Conservation (phyloP, 140 eudicot genomes). For the Cichorium intybus region DNA sequence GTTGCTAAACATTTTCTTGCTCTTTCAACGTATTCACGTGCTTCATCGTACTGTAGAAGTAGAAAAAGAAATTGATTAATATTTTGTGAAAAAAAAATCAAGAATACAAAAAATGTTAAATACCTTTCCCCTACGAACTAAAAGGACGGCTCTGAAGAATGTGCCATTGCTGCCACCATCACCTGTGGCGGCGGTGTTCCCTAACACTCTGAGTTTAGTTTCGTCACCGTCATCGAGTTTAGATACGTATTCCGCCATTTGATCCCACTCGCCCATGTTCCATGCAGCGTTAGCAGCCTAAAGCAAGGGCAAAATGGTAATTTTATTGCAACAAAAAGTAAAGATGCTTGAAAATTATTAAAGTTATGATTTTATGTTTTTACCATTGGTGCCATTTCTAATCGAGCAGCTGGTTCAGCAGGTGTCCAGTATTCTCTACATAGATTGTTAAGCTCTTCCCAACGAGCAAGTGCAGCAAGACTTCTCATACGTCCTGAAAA, state of each 20-base stretch:
- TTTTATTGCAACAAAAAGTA: conserved; percentile 1
- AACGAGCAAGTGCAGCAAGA: conserved; percentile 97
- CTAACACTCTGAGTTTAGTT: conserved; percentile 73
- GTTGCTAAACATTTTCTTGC: conserved; percentile 98
- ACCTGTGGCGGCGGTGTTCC: conserved; percentile 88
- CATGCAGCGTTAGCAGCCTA: conserved; percentile 98
- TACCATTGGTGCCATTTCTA: conserved; percentile 99
- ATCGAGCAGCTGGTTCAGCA: conserved; percentile 94
- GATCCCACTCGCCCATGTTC: conserved; percentile 99
- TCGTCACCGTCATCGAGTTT: conserved; percentile 98
- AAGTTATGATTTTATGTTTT: too few relatives aligned
- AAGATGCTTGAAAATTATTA: conserved; percentile 1
- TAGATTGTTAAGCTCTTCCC: conserved; percentile 96
- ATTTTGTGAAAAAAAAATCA: not conserved
- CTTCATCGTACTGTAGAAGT: conserved; percentile 83
- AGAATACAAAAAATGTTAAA: conserved; percentile 7
- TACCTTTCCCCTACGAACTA: conserved; percentile 94
- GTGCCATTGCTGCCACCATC: conserved; percentile 98
- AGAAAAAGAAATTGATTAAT: too few relatives aligned
- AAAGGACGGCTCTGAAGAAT: conserved; percentile 82
- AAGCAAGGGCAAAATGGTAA: conserved; percentile 1
- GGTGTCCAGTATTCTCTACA: conserved; percentile 96
- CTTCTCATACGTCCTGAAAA: conserved; percentile 89
- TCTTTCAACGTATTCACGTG: conserved; percentile 94
- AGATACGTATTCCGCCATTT: conserved; percentile 95